phyloP scores from a whole-genome alignment of 1,284 basidiomycete genomes.

The Rhizoctonia solani region DNA sequence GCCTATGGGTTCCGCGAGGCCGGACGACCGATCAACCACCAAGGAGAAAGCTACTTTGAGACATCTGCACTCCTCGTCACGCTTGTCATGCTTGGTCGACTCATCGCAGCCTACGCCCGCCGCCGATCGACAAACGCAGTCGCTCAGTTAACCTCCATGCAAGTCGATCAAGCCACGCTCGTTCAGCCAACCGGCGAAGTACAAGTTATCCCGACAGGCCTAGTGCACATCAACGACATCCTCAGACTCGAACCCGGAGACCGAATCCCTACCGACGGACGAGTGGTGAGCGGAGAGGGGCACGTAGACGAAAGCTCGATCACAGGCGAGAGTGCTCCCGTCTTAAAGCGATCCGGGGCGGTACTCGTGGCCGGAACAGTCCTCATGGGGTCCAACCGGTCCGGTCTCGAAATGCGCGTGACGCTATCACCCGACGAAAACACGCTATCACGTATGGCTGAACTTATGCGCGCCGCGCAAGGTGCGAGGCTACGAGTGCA shows the following conservation, averaged over 20 bases:
- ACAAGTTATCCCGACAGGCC: slow-evolving; percentile 45
- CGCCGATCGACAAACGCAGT: slow-evolving; percentile 47
- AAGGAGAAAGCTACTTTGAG: slow-evolving; percentile 50
- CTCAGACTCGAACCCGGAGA: slow-evolving; percentile 49
- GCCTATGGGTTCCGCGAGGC: slow-evolving; percentile 49
- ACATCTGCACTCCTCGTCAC: slow-evolving; percentile 53
- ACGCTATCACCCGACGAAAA: slow-evolving; percentile 51
- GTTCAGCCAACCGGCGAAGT: slow-evolving; percentile 42
- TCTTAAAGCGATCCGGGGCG: slow-evolving; percentile 47
- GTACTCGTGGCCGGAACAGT: slow-evolving; percentile 51
- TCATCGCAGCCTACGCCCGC: slow-evolving; percentile 51
- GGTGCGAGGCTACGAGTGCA: slow-evolving; percentile 33
- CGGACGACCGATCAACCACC: slow-evolving; percentile 46
- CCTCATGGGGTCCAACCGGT: slow-evolving; percentile 45
- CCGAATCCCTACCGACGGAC: slow-evolving; percentile 52
- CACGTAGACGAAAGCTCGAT: slow-evolving; percentile 54
- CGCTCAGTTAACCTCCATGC: slow-evolving; percentile 44
- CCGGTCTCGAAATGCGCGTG: slow-evolving; percentile 47
- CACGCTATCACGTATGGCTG: slow-evolving; percentile 50
- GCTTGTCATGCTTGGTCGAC: slow-evolving; percentile 52
- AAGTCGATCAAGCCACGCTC: slow-evolving; percentile 46
- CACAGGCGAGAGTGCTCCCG: slow-evolving; percentile 53
- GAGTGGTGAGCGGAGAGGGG: slow-evolving; percentile 48
- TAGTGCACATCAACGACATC: slow-evolving; percentile 50
- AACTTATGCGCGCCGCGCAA: slow-evolving; percentile 45